Conservation (phyloP, 2,329 filamentous ascomycete species). For the Xylaria sp. region DNA sequence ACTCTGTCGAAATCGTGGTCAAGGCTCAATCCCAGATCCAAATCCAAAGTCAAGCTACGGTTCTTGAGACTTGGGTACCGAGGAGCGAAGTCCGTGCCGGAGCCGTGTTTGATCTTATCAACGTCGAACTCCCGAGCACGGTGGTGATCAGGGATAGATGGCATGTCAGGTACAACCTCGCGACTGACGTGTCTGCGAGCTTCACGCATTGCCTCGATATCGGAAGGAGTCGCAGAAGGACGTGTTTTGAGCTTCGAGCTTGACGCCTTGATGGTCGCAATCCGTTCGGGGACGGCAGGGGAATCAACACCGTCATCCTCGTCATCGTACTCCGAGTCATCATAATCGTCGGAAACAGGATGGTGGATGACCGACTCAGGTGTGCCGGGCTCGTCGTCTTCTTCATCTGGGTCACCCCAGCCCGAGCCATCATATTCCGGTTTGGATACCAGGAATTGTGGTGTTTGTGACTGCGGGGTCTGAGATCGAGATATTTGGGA, state of each 20-base stretch:
- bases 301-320: conserved; percentile 46
- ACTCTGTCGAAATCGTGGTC: conserved; percentile 92
- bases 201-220: conserved; percentile 79
- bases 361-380: conserved; percentile 89
- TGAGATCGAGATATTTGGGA: conserved; percentile 41
- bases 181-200: conserved; percentile 79
- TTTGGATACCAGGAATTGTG: conserved; percentile 48
- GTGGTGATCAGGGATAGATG: conserved; percentile 57
- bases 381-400: conserved; percentile 62
- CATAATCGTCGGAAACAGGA: conserved; percentile 46
- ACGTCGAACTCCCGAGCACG: conserved; percentile 44
- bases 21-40: conserved; percentile 79
- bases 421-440: conserved; percentile 60
- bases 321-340: conserved; percentile 33
- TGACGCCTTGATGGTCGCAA: conserved; percentile 82
- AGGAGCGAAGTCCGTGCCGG: conserved; percentile 44
- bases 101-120: conserved; percentile 34
- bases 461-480: conserved; percentile 50
- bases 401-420: conserved; percentile 46
- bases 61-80: conserved; percentile 72
- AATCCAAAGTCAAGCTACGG: conserved; percentile 73
- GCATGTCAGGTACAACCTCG: conserved; percentile 53
- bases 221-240: conserved; percentile 79
- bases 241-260: conserved; percentile 85
- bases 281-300: conserved; percentile 68